Percentiles rank a stretch among this genome's conserved stretches.
Conservation (phyloP, 2,329 filamentous ascomycete genomes). For the Penicillium hordei region DNA sequence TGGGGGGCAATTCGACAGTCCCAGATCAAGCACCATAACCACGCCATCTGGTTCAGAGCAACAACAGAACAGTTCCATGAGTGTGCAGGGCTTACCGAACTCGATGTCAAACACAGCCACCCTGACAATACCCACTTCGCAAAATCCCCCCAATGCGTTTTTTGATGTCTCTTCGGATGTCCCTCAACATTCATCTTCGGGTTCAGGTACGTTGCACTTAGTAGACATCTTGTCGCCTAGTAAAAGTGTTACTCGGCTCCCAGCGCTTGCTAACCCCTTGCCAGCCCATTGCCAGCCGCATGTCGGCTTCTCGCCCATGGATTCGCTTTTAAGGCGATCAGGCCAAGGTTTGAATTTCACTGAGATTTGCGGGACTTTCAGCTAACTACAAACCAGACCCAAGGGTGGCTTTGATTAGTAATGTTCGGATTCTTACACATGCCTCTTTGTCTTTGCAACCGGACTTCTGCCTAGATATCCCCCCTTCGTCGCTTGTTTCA, state of each 20-base stretch:
- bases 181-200: not conserved
- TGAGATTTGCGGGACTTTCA: not conserved
- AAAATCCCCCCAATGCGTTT: slow-evolving; percentile 13
- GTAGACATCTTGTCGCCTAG: not conserved
- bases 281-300: slow-evolving; percentile 18
- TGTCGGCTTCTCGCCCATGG: slow-evolving; percentile 35
- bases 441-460: slow-evolving; percentile 62
- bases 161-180: not conserved
- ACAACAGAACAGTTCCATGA: slow-evolving; percentile 24
- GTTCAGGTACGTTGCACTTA: not conserved
- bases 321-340: slow-evolving; percentile 45
- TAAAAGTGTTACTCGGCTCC: not conserved
- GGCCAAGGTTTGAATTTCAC: slow-evolving; percentile 46
- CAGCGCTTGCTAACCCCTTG: slow-evolving; percentile 6
- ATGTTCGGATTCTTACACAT: slow-evolving; percentile 66
- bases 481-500: slow-evolving; percentile 63
- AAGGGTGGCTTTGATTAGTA: slow-evolving; percentile 65
- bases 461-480: slow-evolving; percentile 63
- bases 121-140: slow-evolving; percentile 21
- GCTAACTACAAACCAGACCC: slow-evolving; percentile 41
- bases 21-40: slow-evolving; percentile 24
- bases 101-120: slow-evolving; percentile 14
- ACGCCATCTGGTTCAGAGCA: slow-evolving; percentile 25
- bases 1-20: slow-evolving; percentile 36
- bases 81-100: slow-evolving; percentile 29